Evolutionary conservation across 2,329 filamentous ascomycete genomes (phyloP), one percentile per base, ranked within the genome.

Genomic region (Helotiales sp.): DNA sequence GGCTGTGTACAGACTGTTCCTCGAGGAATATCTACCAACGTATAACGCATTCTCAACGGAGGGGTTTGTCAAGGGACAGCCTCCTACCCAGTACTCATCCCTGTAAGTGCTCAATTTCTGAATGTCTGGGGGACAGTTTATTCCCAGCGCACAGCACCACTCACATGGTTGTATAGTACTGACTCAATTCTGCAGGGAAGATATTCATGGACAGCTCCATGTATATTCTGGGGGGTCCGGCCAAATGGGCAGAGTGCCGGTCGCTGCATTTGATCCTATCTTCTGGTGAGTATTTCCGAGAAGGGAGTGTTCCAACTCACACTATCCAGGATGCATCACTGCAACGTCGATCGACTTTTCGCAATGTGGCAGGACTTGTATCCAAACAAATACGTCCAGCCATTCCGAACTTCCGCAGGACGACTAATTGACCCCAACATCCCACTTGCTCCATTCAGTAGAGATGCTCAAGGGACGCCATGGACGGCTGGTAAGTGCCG

Each of bases 261-360:
- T 78, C 65, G 79, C 81, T 0, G 78, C 77, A 17, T 84, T 82
- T 67, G 82, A 83, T 63, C 77, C 82, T 4, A 69, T 82, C 10
- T 84, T 84, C 67, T 80, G 82, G 61, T 63, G 24, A 55, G 61
- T 47, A 11, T 22, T 37, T 34, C 37, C 26, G 24, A 34, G 3
- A 17, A 28, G 1, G 11, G 22, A 20, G 15, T 37, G 30, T 54
- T 15, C 10, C 2, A 5, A 22, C 34, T 63, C 20, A 55, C 17
- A 20, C 10, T n/a, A 10, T 24, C 2, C 10, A 63, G 61, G 78
- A 77, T 84, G n/a, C 82, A 84, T 70, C 82, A 84, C 78, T 78
- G 82, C 72, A 87, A 89, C 74, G 79, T 89, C 65, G 86, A 89
- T 73, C 82, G 87, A 20, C 80, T 89, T 13, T 85, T 87, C 68